phyloP scores from a whole-genome alignment of 208 protist species.

The Leishmania tropica region DNA sequence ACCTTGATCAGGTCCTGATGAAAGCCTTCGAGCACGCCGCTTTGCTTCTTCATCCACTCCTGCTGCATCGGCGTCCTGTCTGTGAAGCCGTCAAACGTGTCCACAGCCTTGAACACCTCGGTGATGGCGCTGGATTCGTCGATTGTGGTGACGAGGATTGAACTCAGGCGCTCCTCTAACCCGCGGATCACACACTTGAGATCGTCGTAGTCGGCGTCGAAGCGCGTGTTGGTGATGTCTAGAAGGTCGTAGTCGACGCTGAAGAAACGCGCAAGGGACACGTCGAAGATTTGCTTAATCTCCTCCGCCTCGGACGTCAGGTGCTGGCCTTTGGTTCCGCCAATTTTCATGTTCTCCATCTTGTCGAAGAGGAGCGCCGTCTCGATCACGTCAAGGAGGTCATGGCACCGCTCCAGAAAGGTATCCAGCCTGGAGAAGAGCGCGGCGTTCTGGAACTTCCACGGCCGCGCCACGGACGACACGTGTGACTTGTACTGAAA shows the following conservation, averaged over 20 bases:
- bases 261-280: constrained; percentile 76
- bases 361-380: constrained; percentile 95
- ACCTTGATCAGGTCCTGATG: constrained; percentile 88
- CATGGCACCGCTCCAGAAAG: constrained; percentile 97
- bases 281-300: constrained; percentile 90
- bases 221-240: constrained; percentile 93
- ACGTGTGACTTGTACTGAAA: constrained; percentile 95
- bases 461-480: constrained; percentile 75
- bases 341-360: constrained; percentile 96
- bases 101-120: constrained; percentile 96
- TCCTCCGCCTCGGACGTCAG: constrained; percentile 90
- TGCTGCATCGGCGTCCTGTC: constrained; percentile 93
- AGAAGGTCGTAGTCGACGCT: constrained; percentile 95
- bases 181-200: constrained; percentile 88
- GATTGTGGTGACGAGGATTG: constrained; percentile 93
- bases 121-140: constrained; percentile 94
- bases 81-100: constrained; percentile 96
- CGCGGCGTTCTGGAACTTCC: constrained; percentile 94
- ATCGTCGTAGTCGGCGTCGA: constrained; percentile 93
- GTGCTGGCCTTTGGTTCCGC: constrained; percentile 93
- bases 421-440: constrained; percentile 95
- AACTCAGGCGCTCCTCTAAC: constrained; percentile 93
- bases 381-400: constrained; percentile 95
- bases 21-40: constrained; percentile 78
- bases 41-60: constrained; percentile 95